Evolutionary conservation across 805 yeast species (phyloP).

Genomic region (Candida awuae): DNA sequence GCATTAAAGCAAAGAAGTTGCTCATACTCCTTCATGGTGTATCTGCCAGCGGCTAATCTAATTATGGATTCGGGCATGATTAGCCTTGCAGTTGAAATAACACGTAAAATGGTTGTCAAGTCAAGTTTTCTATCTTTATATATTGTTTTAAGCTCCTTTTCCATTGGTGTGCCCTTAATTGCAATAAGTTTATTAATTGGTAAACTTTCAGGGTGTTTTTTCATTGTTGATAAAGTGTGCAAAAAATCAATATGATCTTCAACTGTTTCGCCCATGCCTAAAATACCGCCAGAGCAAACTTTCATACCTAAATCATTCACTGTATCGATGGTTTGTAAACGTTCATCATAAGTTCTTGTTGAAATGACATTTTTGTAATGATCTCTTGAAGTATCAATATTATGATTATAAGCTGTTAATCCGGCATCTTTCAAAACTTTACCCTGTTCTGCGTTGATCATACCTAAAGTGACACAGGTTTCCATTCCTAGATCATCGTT

Average conservation of each 20-base stretch:
- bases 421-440: slow-evolving; percentile 55
- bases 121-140: slow-evolving; percentile 37
- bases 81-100: slow-evolving; percentile 69
- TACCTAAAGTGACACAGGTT: slow-evolving; percentile 74
- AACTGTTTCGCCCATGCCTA: slow-evolving; percentile 69
- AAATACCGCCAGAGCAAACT: slow-evolving; percentile 74
- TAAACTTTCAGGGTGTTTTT: slow-evolving; percentile 68
- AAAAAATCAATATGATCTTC: slow-evolving; percentile 66
- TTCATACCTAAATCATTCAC: slow-evolving; percentile 53
- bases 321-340: slow-evolving; percentile 56
- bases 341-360: slow-evolving; percentile 64
- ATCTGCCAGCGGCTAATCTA: slow-evolving; percentile 74
- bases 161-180: slow-evolving; percentile 72
- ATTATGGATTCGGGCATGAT: slow-evolving; percentile 67
- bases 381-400: slow-evolving; percentile 71
- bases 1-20: slow-evolving; percentile 70
- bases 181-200: slow-evolving; percentile 79
- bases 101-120: slow-evolving; percentile 57
- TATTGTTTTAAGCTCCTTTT: slow-evolving; percentile 36
- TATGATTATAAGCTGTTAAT: slow-evolving; percentile 74
- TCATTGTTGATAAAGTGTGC: slow-evolving; percentile 59
- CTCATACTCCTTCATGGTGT: slow-evolving; percentile 70
- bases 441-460: slow-evolving; percentile 64
- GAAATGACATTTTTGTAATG: slow-evolving; percentile 67
- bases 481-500: slow-evolving; percentile 59